phyloP scores from a whole-genome alignment of 140 eudicot species.

The Stevia rebaudiana region DNA sequence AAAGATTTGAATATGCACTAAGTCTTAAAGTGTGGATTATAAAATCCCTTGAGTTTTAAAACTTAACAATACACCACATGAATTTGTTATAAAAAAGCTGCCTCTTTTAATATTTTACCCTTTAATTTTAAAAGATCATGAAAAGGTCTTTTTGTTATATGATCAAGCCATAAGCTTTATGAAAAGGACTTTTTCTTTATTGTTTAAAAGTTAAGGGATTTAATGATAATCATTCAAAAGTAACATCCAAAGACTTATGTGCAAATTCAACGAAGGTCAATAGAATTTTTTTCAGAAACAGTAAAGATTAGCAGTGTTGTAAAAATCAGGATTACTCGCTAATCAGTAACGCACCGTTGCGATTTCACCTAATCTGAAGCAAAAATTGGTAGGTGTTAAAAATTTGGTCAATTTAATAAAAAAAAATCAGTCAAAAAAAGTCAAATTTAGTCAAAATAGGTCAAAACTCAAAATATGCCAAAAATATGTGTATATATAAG shows the following conservation, averaged over 20 bases:
- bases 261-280: neutral
- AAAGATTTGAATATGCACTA: too few relatives aligned
- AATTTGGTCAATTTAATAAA: too few relatives aligned
- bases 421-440: too few relatives aligned
- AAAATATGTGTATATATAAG: too few relatives aligned
- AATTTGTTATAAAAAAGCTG: neutral
- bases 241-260: neutral
- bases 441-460: too few relatives aligned
- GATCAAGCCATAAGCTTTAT: neutral
- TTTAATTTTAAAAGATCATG: neutral
- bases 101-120: neutral
- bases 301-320: too few relatives aligned
- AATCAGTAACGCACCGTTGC: too few relatives aligned
- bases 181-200: neutral
- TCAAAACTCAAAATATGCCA: too few relatives aligned
- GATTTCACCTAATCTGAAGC: too few relatives aligned
- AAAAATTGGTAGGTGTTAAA: too few relatives aligned
- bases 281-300: neutral
- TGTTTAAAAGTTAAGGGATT: neutral
- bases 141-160: neutral
- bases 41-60: neutral
- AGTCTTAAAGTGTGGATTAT: neutral
- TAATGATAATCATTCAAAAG: neutral
- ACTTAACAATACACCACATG: neutral
- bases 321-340: too few relatives aligned